Evolutionary conservation across 306 rosid species (phyloP), one percentile per base, ranked within the genome.

Genomic region (Cucurbita pepo): DNA sequence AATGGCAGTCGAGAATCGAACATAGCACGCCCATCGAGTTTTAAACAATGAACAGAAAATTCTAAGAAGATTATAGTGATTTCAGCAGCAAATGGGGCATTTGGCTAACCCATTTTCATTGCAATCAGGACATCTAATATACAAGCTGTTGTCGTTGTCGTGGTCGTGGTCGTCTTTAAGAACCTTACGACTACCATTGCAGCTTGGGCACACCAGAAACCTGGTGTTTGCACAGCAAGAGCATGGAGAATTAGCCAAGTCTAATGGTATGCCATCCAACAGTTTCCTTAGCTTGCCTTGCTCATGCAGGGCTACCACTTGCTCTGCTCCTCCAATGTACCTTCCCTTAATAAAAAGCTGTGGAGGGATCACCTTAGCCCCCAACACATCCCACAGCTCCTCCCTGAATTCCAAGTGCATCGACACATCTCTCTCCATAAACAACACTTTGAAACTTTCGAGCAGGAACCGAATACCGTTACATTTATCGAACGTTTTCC

Each of bases 261-360:
- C 37, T 4, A 55, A 18, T 25, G 90, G 91, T 54, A 87, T 84
- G 37, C 97, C 96, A 80, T 89, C 88, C n/a, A 95, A 61, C 63
- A 95, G 83, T 85, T 89, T 85, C 66, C 69, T 84, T 47, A 95
- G 88, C 80, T 80, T 82, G 7, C 96, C 99, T 79, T 83, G 88
- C 80, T 95, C 99, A 74, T 91, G 89, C 83, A 95, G 83, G 36
- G 82, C 89, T 37, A 88, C 72, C 13, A 95, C 96, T 83, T 95
- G 86, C 56, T 91, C 95, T n/a, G 91, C 95, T 79, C 97, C 99
- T 57, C 99, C 99, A 36, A 95, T 86, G 84, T 84, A 86, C 79
- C 90, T 86, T 7, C 97, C 99, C 76, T 88, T 89, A 19, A 95
- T 86, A 79, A 95, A 95, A 77, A 95, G 87, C 84, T 82, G 90